Conservation (phyloP, 192 early-diverging fungal genomes). For the Podila clonocystis region DNA sequence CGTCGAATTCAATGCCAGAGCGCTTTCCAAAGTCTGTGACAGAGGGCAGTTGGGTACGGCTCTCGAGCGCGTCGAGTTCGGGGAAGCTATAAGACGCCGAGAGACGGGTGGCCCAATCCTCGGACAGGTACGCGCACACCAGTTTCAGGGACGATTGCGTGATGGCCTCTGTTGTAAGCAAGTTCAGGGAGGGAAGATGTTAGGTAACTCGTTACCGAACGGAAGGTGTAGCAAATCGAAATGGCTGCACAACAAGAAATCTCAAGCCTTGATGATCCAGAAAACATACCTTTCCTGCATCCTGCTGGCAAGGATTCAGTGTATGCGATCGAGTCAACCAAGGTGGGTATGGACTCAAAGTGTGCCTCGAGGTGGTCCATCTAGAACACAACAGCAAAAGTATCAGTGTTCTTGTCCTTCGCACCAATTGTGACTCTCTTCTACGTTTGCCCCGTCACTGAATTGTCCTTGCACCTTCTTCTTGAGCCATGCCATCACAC, state of each 20-base stretch:
- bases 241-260: background rate
- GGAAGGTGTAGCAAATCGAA: no score
- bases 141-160: slow-evolving; percentile 26
- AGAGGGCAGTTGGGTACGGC: slow-evolving; percentile 29
- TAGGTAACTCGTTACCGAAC: no score
- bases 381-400: background rate
- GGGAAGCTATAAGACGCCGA: slow-evolving; percentile 46
- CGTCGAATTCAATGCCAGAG: slow-evolving; percentile 36
- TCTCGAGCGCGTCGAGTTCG: slow-evolving; percentile 37
- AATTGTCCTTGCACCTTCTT: slow-evolving; percentile 17
- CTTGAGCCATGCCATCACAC: slow-evolving; percentile 52
- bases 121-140: slow-evolving; percentile 40
- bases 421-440: background rate
- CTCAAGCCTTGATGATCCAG: background rate
- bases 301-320: slow-evolving; percentile 29
- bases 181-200: no score
- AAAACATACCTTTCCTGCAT: slow-evolving; percentile 17
- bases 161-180: slow-evolving; percentile 27
- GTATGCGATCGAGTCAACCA: slow-evolving; percentile 35
- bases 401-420: background rate
- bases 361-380: slow-evolving; percentile 10
- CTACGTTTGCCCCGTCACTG: background rate
- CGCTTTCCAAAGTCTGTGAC: slow-evolving; percentile 40
- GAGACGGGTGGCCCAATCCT: slow-evolving; percentile 33
- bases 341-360: slow-evolving; percentile 11